Base-by-base conservation (phyloP, 108 stramenopile genomes). In the Epipyxis sp. region DNA sequence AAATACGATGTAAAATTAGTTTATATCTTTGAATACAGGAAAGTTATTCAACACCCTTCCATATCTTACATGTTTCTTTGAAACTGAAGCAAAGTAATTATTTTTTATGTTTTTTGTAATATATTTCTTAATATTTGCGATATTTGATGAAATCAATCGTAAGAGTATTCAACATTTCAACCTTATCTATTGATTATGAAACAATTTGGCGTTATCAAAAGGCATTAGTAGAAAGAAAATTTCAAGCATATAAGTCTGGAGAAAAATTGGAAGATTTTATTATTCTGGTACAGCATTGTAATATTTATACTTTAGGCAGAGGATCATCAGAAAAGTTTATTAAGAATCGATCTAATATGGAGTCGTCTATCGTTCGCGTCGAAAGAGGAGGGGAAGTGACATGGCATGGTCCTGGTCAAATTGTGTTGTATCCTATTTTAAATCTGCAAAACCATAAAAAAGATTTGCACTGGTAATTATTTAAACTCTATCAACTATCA, bases 371-470 rank as follows among this genome's bases (percentile, higher is more conserved):
- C 1, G 65, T 92, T 44, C 87, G 93, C 37, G 92, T 92, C 69
- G 94, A 97, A 78, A 84, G 98, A 69, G 98, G 98, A 10, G 98
- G 98, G 1, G 94, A 97, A 74, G 94, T 97, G 13, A 98, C 98
- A 1, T 98, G 91, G 69, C 98, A 98, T 84, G 96, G 98, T 6
- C 98, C 98, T 10, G 98, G 96, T 16, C 98, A 98, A 82, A 77
- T 98, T 27, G 90, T 91, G 0, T 87, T 91, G 25, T 98, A 98
- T 87, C 97, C 95, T 13, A 88, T 98, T 41, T 72, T 98, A 34
- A 91, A 96, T 81, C 88, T 98, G 76, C 78, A 91, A 58, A 76
- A 86, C 1, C 94, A 94, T 83, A 90, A 86, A 40, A 88, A 94
- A 82, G 97, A 98, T 88, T 82, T 97, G 57, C 97, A 95, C 80